Evolutionary conservation across 2,329 filamentous ascomycete genomes (phyloP), one percentile per base, ranked within the genome.

Genomic region (Trichoderma sp.): DNA sequence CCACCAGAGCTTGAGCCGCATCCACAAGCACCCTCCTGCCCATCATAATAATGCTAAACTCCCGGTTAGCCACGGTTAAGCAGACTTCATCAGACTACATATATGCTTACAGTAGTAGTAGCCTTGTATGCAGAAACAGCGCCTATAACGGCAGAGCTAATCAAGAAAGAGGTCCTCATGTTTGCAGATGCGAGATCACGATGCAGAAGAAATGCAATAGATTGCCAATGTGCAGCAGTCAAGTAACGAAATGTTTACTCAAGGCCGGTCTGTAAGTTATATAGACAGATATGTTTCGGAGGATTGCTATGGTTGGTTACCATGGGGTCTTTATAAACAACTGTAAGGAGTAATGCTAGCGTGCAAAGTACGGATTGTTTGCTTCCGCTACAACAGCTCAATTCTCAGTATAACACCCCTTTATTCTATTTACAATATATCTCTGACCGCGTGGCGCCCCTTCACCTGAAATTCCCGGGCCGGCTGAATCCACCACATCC

Each of bases 1-100:
- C 34, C 65, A 17, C 65, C 53, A n/a, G 65, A 68, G 34, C 65
- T 50, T 20, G 62, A 65, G 26, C 65, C 65, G 36, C 65, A 68
- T 47, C 65, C 65, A 6, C 65, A 68, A 34, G 53, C 65, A 26
- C 65, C 65, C 55, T 68, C 53, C 15, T 50, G 65, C 36, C 65
- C 65, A 26, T 68, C 65, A 26, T 32, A 68, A n/a, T 68, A 68
- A 13, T 36, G 65, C 65, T 68, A 34, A 26, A 17, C 15, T 59
- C n/a, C 55, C 1, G 3, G 26, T 68, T 59, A 68, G 65, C 13
- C 23, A n/a, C 8, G 9, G 11, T 50, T 23, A n/a, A 59, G 36
- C 17, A 50, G n/a, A 32, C 8, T 17, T 47, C 8, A 7, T 26
- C 2, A 8, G 26, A 17, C 1, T 23, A 17, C 36, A 43, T n/a